Evolutionary conservation across 73 alveolate genomes (phyloP), one percentile per base, ranked within the genome.

Genomic region (Tetrahymena thermophila): DNA sequence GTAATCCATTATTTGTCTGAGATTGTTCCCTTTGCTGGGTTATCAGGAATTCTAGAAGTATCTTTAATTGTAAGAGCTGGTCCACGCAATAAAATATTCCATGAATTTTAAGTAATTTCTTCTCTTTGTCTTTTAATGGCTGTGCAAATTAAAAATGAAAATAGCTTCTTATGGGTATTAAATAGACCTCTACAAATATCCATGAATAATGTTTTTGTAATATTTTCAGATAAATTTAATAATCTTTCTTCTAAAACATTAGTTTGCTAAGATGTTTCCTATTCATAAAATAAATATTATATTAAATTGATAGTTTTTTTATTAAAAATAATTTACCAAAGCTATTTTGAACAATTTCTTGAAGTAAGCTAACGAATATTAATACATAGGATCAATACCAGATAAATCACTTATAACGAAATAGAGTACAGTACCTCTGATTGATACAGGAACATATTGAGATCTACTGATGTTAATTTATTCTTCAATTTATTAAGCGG

Each of bases 381-480:
- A 98, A 96, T 98, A 98, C 99, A 98, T 98, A 11, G 99, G 99
- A 94, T 98, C 99, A 34, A 98, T 98, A 44, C 97, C 97, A 56
- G 99, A 96, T 97, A 98, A 96, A 93, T 98, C 99, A 35, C 99
- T 98, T 10, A 98, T 98, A n/a, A 98, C 99, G 93, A 98, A 98
- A 94, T 96, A 98, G 57, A 98, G 97, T 17, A 98, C 98, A 83
- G 99, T 96, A 25, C 99, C 99, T 96, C 99, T 97, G 85, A 97
- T 97, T 10, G 99, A 98, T 13, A 98, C 99, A 35, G 99, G 96
- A n/a, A 97, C 97, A 94, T 98, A 98, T 58, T 97, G 98, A 96
- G 98, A 98, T 98, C 99, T 98, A 16, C 98, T 97, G 94, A 98
- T 99, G 96, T 98, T 98, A 21, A 98, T 98, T 96, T 98, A 97